Conservation (phyloP, 441 rosid genomes). For the Jatropha podagrica region DNA sequence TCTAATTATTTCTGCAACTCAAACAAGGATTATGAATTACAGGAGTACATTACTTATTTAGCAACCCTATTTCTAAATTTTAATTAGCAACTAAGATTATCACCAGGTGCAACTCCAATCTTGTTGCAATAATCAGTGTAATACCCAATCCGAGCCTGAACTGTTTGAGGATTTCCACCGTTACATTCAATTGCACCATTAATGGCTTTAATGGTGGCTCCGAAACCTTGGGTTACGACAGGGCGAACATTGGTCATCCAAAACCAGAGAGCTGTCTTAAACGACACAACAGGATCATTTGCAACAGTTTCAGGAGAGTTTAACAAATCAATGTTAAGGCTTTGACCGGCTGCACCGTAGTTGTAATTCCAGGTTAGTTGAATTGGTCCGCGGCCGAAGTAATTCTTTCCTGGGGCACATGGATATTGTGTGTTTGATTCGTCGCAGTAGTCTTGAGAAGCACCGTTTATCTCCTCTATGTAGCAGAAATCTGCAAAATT, state of each 20-base stretch:
- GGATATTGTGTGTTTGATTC: background rate
- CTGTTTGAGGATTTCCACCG: constrained; percentile 24
- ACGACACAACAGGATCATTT: constrained; percentile 34
- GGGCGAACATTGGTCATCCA: constrained; percentile 46
- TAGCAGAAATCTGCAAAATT: constrained; percentile 32
- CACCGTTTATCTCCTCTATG: constrained; percentile 33
- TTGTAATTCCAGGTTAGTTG: constrained; percentile 37
- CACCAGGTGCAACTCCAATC: constrained; percentile 36
- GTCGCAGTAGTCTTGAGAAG: constrained; percentile 18
- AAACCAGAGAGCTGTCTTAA: constrained; percentile 51
- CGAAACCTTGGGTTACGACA: constrained; percentile 41
- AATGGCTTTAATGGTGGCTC: constrained; percentile 42
- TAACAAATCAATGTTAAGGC: constrained; percentile 30
- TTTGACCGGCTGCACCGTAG: constrained; percentile 32
- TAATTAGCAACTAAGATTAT: constrained; percentile 30
- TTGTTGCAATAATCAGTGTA: constrained; percentile 39
- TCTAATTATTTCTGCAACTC: too few relatives aligned
- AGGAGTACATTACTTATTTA: background rate
- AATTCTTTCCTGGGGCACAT: constrained; percentile 13
- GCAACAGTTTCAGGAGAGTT: constrained; percentile 45
- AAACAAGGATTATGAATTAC: too few relatives aligned
- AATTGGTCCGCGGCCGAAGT: constrained; percentile 34
- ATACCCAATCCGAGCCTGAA: constrained; percentile 33
- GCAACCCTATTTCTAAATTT: background rate
- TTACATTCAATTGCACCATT: constrained; percentile 42